These are phyloP conservation scores for Nakaseomyces kungkrabaensis DNA, from an alignment of 1,139 yeast genomes.

Conservation along the genomic window DNA sequence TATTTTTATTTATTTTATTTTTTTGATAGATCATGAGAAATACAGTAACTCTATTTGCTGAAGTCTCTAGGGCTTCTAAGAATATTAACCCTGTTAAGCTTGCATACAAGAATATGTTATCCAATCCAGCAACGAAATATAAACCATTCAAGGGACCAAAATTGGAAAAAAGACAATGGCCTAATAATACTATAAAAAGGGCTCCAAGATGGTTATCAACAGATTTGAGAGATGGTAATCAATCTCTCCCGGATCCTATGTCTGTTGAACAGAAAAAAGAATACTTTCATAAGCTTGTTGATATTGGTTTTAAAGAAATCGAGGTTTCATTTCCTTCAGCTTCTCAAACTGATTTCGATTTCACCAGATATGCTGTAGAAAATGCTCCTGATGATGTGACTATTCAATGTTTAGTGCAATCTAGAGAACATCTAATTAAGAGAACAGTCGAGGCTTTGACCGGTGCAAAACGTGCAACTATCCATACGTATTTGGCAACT, in stretches of 20 bases:
- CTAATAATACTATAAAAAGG: conserved; percentile 56
- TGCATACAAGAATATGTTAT: conserved; percentile 40
- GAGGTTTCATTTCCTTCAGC: conserved; percentile 97
- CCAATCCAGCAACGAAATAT: conserved; percentile 74
- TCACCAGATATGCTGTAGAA: conserved; percentile 86
- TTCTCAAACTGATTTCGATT: conserved; percentile 90
- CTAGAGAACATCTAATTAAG: conserved; percentile 79
- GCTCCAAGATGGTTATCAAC: conserved; percentile 97
- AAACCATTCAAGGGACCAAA: conserved; percentile 55
- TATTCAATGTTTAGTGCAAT: conserved; percentile 86
- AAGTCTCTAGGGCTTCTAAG: conserved; percentile 15
- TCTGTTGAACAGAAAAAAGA: conserved; percentile 78
- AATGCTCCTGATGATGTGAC: conserved; percentile 88
- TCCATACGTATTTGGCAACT: conserved; percentile 87
- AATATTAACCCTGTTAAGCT: conserved; percentile 27
- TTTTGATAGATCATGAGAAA: neutral
- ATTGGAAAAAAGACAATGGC: conserved; percentile 82
- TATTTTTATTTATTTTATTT: neutral
- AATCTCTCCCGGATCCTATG: conserved; percentile 97
- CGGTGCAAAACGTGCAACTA: conserved; percentile 85
- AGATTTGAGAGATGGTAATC: conserved; percentile 94
- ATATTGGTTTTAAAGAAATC: conserved; percentile 89
- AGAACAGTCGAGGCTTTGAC: conserved; percentile 82
- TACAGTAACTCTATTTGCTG: conserved; percentile 5
- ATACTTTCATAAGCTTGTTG: conserved; percentile 77